Percentiles rank a stretch among this genome's conserved stretches.
phyloP scores from a whole-genome alignment of 805 yeast species.

The Groenewaldozyma salmanticensis region DNA sequence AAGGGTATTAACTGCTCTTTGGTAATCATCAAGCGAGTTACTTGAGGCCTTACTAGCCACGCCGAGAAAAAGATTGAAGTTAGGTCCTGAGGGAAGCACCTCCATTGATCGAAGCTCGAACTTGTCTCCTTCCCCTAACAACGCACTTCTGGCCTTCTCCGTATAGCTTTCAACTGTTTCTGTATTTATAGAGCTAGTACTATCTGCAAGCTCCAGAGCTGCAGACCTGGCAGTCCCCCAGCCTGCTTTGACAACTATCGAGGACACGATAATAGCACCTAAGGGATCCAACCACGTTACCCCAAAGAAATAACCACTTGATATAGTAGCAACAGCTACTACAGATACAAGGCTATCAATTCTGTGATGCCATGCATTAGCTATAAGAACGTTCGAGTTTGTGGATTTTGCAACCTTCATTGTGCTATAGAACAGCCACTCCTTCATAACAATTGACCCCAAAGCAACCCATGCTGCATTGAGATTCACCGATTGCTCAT shows the following conservation, averaged over 20 bases:
- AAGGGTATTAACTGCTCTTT: conserved; percentile 3
- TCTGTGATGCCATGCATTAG: conserved; percentile 98
- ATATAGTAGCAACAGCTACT: conserved; percentile 81
- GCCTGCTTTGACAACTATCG: conserved; percentile 77
- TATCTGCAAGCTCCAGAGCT: conserved; percentile 68
- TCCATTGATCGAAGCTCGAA: conserved; percentile 11
- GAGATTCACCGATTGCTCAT: conserved; percentile 46
- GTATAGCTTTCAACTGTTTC: conserved; percentile 4
- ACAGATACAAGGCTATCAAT: conserved; percentile 87
- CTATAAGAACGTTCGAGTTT: conserved; percentile 82
- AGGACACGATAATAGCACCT: conserved; percentile 84
- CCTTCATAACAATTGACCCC: conserved; percentile 79
- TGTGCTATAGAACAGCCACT: conserved; percentile 79
- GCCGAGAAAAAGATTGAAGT: conserved; percentile 8
- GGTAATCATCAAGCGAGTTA: conserved; percentile 7
- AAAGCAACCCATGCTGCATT: conserved; percentile 97
- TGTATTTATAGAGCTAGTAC: conserved; percentile 17
- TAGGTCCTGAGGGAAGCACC: conserved; percentile 19
- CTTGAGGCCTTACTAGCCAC: conserved; percentile 2
- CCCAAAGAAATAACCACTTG: conserved; percentile 70
- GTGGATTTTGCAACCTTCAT: conserved; percentile 65
- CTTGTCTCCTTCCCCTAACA: conserved; percentile 8
- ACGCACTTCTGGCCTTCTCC: conserved; percentile 6
- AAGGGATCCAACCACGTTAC: conserved; percentile 83
- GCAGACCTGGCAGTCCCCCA: conserved; percentile 61